phyloP scores from a whole-genome alignment of 805 yeast genomes.

The Blastobotrys parvus region DNA sequence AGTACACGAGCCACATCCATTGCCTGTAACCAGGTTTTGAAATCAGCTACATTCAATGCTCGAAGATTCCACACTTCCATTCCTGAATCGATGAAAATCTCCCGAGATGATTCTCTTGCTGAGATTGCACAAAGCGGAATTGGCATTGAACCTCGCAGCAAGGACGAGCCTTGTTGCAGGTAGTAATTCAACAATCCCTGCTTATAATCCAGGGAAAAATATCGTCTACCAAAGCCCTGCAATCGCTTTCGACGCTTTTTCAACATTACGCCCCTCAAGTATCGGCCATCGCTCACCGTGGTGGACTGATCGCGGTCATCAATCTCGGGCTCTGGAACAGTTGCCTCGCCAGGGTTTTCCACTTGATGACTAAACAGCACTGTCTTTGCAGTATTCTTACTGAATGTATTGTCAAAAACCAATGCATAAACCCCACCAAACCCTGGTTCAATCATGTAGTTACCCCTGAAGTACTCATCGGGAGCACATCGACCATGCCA shows the following conservation, averaged over 20 bases:
- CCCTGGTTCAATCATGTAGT: constrained; percentile 40
- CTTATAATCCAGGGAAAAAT: constrained; percentile 72
- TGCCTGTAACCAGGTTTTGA: constrained; percentile 77
- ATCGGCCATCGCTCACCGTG: constrained; percentile 27
- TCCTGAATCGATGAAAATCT: constrained; percentile 84
- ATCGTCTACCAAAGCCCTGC: constrained; percentile 82
- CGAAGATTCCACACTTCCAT: constrained; percentile 89
- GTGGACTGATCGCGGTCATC: constrained; percentile 6
- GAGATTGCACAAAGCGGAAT: constrained; percentile 73
- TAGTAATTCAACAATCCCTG: constrained; percentile 80
- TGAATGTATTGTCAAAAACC: constrained; percentile 85
- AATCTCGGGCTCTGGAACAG: neutral
- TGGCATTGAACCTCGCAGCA: constrained; percentile 87
- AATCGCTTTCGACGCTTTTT: constrained; percentile 76
- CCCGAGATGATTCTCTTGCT: constrained; percentile 58
- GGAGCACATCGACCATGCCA: constrained; percentile 52
- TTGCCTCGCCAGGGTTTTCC: neutral
- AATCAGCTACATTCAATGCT: constrained; percentile 56
- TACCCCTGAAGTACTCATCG: constrained; percentile 56
- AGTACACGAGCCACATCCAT: constrained; percentile 38
- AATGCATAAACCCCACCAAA: constrained; percentile 72
- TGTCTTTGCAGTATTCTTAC: constrained; percentile 76
- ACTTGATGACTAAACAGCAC: constrained; percentile 54
- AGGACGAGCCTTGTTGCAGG: constrained; percentile 57
- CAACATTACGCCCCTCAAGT: constrained; percentile 66